A percentile compares a stretch with the other conserved stretches of the same genome.
Conservation (phyloP, 345 rosid genomes). For the Lumnitzera littorea region DNA sequence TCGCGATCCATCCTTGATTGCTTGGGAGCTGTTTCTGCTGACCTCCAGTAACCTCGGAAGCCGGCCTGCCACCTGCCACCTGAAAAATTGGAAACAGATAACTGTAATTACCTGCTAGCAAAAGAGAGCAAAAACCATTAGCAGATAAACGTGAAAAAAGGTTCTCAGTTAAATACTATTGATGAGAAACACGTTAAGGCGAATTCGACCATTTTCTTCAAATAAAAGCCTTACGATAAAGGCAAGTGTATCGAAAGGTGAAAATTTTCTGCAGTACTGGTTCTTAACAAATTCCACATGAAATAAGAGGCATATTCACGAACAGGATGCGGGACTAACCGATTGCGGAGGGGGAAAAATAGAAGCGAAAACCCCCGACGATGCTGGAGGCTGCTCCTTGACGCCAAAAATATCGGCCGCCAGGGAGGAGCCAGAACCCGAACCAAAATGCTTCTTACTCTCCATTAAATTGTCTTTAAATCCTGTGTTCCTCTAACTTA, state of each 20-base stretch:
- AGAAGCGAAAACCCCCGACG: constrained; percentile 49
- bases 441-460: constrained; percentile 30
- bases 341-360: constrained; percentile 53
- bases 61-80: constrained; percentile 40
- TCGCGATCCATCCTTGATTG: constrained; percentile 37
- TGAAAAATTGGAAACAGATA: constrained; percentile 13
- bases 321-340: constrained; percentile 22
- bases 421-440: constrained; percentile 45
- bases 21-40: constrained; percentile 31
- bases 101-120: neutral
- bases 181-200: too few relatives aligned
- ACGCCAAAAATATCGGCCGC: constrained; percentile 60
- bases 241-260: too few relatives aligned
- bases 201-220: too few relatives aligned
- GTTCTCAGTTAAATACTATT: too few relatives aligned
- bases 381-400: constrained; percentile 37
- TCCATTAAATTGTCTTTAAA: constrained; percentile 32
- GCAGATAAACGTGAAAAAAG: too few relatives aligned
- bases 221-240: too few relatives aligned
- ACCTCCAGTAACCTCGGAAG: constrained; percentile 34
- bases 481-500: neutral
- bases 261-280: too few relatives aligned
- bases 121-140: neutral
- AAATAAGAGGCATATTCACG: neutral
- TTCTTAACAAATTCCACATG: too few relatives aligned